Percentiles rank a stretch among this genome's conserved stretches.
Evolutionary conservation across 2,329 filamentous ascomycete genomes (phyloP).

Genomic region (Madurella mycetomatis): DNA sequence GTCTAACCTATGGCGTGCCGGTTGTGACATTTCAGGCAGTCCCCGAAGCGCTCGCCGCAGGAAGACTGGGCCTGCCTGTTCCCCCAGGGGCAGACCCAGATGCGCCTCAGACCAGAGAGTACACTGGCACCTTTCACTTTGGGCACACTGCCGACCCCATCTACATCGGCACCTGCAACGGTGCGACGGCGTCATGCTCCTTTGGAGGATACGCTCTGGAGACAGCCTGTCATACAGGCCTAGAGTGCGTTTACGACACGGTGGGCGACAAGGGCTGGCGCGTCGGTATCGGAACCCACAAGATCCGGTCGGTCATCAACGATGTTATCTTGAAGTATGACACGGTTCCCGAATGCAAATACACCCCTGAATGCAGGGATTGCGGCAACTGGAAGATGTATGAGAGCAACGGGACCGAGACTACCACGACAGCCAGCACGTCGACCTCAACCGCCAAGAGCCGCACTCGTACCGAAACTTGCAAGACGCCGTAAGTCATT

Average conservation of each 20-base stretch:
- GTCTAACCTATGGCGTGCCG: conserved; percentile 84
- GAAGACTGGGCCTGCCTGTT: conserved; percentile 76
- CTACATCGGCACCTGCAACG: conserved; percentile 90
- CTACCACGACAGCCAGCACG: conserved; percentile 59
- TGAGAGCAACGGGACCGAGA: conserved; percentile 82
- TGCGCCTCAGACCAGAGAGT: conserved; percentile 63
- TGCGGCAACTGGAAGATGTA: conserved; percentile 94
- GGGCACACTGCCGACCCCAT: conserved; percentile 95
- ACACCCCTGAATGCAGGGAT: conserved; percentile 77
- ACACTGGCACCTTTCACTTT: conserved; percentile 82
- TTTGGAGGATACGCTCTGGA: conserved; percentile 93
- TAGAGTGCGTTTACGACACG: conserved; percentile 87
- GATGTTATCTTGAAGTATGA: conserved; percentile 85
- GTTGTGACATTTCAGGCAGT: conserved; percentile 92
- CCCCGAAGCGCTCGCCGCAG: conserved; percentile 82
- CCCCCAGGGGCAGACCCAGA: conserved; percentile 73
- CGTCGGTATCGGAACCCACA: conserved; percentile 85
- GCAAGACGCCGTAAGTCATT: conserved; percentile 62
- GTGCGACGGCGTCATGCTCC: conserved; percentile 81
- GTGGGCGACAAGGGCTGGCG: conserved; percentile 90
- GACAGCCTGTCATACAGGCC: conserved; percentile 83
- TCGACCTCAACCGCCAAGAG: conserved; percentile 55
- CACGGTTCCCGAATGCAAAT: conserved; percentile 68
- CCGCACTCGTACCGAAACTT: conserved; percentile 73
- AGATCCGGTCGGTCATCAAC: conserved; percentile 80